These are phyloP conservation scores for Thelonectria olida DNA, from an alignment of 2,329 filamentous ascomycete genomes.

Conservation along the genomic window DNA sequence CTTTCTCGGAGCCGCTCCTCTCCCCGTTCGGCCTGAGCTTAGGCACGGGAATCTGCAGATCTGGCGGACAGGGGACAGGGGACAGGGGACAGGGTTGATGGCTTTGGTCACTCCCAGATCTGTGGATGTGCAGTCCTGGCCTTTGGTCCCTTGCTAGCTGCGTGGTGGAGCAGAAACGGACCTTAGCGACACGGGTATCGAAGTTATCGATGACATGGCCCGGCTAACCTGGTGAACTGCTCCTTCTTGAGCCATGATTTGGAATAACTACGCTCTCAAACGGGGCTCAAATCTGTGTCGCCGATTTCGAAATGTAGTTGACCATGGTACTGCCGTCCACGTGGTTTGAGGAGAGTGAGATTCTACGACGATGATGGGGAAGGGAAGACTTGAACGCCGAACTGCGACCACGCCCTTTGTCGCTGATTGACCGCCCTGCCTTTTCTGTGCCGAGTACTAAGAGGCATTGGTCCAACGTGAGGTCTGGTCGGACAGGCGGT, in stretches of 20 bases:
- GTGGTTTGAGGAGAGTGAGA: not conserved
- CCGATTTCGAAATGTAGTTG: not conserved
- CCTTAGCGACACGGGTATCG: not conserved
- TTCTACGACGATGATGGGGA: not conserved
- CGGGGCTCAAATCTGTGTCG: not conserved
- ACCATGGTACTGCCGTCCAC: not conserved
- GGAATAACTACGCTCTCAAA: not conserved
- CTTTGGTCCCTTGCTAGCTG: conserved; percentile 26
- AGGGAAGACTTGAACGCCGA: conserved; percentile 34
- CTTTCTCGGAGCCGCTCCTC: conserved; percentile 9
- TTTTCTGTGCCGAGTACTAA: conserved; percentile 20
- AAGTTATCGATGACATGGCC: not conserved
- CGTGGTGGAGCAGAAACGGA: conserved; percentile 23
- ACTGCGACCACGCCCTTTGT: conserved; percentile 37
- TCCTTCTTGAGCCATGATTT: not conserved
- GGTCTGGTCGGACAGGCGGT: conserved; percentile 9
- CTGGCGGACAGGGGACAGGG: conserved; percentile 28
- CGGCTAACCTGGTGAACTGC: not conserved
- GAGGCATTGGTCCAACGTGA: conserved; percentile 9
- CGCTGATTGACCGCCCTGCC: conserved; percentile 19
- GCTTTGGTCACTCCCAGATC: conserved; percentile 26
- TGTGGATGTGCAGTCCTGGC: conserved; percentile 27
- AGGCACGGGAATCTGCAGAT: conserved; percentile 36
- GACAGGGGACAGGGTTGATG: conserved; percentile 23
- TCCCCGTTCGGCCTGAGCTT: conserved; percentile 11